These are phyloP conservation scores for Boletus pseudopeckii DNA, from an alignment of 768 basidiomycete genomes.

Conservation along the genomic window DNA sequence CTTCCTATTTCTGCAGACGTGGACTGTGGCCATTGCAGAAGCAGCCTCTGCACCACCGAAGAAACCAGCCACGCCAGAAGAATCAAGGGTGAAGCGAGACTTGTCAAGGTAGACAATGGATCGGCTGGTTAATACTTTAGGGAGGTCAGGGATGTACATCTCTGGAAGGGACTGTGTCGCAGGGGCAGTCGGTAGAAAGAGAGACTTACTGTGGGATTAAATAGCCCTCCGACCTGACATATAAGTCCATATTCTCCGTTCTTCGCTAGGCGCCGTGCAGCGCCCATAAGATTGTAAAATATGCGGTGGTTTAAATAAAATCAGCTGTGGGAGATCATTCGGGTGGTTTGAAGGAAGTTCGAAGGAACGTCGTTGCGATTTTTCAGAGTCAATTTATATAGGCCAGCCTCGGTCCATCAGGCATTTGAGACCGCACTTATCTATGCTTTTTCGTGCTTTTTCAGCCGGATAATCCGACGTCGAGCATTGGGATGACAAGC, in stretches of 20 bases:
- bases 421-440: too few species aligned
- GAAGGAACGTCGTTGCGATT: too few species aligned
- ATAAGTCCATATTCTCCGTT: not conserved
- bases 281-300: not conserved
- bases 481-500: too few species aligned
- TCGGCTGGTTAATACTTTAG: not conserved
- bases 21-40: conserved; percentile 34
- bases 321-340: too few species aligned
- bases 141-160: conserved; percentile 4
- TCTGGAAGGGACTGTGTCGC: not conserved
- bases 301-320: not conserved
- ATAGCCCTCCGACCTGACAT: not conserved
- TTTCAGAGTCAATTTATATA: too few species aligned
- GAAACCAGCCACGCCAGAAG: conserved; percentile 19
- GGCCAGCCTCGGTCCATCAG: too few species aligned
- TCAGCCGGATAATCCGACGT: too few species aligned
- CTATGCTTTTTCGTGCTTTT: too few species aligned
- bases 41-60: conserved; percentile 31
- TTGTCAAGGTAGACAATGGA: conserved; percentile 6
- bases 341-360: too few species aligned
- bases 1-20: conserved; percentile 26
- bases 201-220: not conserved
- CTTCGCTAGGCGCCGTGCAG: not conserved
- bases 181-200: not conserved
- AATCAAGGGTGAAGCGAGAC: conserved; percentile 20